A percentile compares a stretch with the other conserved stretches of the same genome.
phyloP scores from a whole-genome alignment of 306 rosid genomes.

The Benincasa hispida region DNA sequence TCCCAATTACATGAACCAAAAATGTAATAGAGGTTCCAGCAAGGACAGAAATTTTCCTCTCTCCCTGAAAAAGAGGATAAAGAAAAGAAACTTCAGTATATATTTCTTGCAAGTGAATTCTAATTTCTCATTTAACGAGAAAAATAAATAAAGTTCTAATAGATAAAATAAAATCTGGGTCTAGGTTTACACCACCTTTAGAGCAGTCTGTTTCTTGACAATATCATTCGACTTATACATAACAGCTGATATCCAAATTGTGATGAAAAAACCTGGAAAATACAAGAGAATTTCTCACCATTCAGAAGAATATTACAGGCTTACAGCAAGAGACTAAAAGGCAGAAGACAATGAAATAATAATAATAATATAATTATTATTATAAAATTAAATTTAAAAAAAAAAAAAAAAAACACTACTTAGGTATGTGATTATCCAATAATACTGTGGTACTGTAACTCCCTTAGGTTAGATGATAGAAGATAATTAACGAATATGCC shows the following conservation, averaged over 20 bases:
- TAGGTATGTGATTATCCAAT: not conserved
- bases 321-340: not conserved
- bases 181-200: slow-evolving; percentile 40
- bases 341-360: not conserved
- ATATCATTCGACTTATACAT: slow-evolving; percentile 83
- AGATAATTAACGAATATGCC: not conserved
- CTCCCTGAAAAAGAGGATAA: slow-evolving; percentile 53
- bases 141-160: not conserved
- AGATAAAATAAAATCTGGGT: not conserved
- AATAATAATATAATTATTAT: too few relatives aligned
- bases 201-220: slow-evolving; percentile 79
- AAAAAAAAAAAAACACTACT: not conserved
- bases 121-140: not conserved
- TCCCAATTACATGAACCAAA: slow-evolving; percentile 51
- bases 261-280: slow-evolving; percentile 70
- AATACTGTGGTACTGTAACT: not conserved
- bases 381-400: too few relatives aligned
- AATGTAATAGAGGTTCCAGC: slow-evolving; percentile 32
- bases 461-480: not conserved
- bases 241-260: slow-evolving; percentile 74
- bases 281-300: not conserved
- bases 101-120: not conserved
- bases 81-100: not conserved
- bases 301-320: not conserved
- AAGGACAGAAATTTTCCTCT: slow-evolving; percentile 56